phyloP scores from a whole-genome alignment of 2,329 filamentous ascomycete species.

The Sordariomycetes sp. region DNA sequence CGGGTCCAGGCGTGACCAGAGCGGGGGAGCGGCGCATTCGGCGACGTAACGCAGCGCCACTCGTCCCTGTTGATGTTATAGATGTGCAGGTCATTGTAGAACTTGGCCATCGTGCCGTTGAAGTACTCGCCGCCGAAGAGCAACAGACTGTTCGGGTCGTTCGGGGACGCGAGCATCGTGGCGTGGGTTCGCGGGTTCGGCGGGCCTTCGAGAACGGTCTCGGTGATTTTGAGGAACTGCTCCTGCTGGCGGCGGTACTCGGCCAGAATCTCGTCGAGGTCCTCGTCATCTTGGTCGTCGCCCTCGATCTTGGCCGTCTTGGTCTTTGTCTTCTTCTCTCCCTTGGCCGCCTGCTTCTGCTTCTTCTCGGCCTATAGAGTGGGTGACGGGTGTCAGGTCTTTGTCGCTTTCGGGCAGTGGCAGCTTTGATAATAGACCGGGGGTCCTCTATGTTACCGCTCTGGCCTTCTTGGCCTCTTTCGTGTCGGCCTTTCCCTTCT shows the following conservation, averaged over 20 bases:
- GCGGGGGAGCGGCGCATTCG: constrained; percentile 80
- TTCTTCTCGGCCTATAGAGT: constrained; percentile 43
- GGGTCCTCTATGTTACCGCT: constrained; percentile 6
- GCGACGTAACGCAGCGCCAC: constrained; percentile 82
- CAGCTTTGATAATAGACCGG: constrained; percentile 18
- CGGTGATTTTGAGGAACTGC: constrained; percentile 86
- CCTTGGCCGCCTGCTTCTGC: constrained; percentile 76
- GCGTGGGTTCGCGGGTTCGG: constrained; percentile 70
- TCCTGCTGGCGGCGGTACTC: constrained; percentile 91
- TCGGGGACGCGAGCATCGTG: constrained; percentile 72
- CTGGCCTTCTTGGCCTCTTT: constrained; percentile 34
- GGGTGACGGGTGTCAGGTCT: constrained; percentile 7
- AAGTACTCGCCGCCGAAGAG: constrained; percentile 94
- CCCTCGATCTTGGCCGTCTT: constrained; percentile 61
- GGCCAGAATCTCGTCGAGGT: constrained; percentile 84
- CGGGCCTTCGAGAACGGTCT: constrained; percentile 55
- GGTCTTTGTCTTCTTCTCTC: constrained; percentile 68
- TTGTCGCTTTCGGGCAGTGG: constrained; percentile 6
- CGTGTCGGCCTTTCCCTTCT: constrained; percentile 22
- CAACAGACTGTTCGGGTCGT: constrained; percentile 76
- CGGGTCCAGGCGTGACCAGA: constrained; percentile 93
- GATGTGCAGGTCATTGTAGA: constrained; percentile 53
- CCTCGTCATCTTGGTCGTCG: constrained; percentile 83
- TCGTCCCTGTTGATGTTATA: constrained; percentile 74
- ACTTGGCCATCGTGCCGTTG: constrained; percentile 73